Evolutionary conservation across 306 rosid species (phyloP), one percentile per base, ranked within the genome.

Genomic region (Mimosa pudica): DNA sequence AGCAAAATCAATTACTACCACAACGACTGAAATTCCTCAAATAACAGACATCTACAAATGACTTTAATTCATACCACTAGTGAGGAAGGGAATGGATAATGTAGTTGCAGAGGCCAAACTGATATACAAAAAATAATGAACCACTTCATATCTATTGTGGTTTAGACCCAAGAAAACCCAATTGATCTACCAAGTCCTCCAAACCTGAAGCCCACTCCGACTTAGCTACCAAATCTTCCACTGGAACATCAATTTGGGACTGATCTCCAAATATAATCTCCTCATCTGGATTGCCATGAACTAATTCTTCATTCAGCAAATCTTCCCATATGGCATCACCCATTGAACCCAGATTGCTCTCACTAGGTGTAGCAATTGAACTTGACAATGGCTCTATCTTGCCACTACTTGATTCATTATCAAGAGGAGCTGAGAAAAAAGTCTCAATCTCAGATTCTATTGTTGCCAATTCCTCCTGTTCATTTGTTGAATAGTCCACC

Each of bases 111-210:
- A 82, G 80, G 47, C 83, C 88, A 76, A 74, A 80, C 71, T 11
- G 8, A 57, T 10, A 58, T 48, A 11, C 11, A 20, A 51, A 12
- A 11, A 38, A 38, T 38, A 38, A 68, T 9, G 47, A 5, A 61
- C 76, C 70, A 64, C 47, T 20, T 55, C 78, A 45, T 57, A 18
- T 55, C 13, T 16, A 33, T 74, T 70, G 65, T 0, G 85, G 87
- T 75, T 75, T 79, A n/a, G 92, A 71, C 70, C 69, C 86, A 79
- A 85, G 92, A 88, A 62, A 88, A 77, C 86, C 96, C 94, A 91
- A 73, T 80, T 93, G 92, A 86, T 90, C 97, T 55, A 90, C 94
- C 51, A 93, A 94, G 11, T 83, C 90, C 70, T 80, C 82, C 84
- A 93, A 78, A 44, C 89, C 89, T 76, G 90, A 91, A 73, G 84